Base-by-base conservation (phyloP, 2,329 filamentous ascomycete genomes). In the Colletotrichum sp. region DNA sequence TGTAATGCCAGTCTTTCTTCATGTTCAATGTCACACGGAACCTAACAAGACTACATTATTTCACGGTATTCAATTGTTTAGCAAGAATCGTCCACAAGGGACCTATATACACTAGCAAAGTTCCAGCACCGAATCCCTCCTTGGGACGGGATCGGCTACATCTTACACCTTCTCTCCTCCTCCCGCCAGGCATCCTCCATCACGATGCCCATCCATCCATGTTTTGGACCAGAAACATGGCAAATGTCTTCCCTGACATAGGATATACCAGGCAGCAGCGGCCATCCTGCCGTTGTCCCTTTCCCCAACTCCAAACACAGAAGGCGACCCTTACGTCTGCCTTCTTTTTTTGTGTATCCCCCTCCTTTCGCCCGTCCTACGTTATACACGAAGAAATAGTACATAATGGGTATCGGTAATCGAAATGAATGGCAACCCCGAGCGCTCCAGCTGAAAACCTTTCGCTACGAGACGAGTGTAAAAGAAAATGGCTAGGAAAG, bases 371-470 rank as follows among this genome's bases (percentile, higher is more conserved):
- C 43, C 43, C n/a, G n/a, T n/a, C 43, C n/a, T 52, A 60, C 21
- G 61, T 52, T 52, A 38, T 55, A 76, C 64, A 76, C 32, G 57
- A 75, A 57, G 28, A 76, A 71, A 76, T 48, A 76, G 9, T 71
- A 76, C 74, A 67, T 64, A 61, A 70, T 67, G 72, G 74, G 68
- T 71, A 71, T 71, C 67, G 73, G 73, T 75, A 52, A 67, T 74
- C 60, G 52, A 28, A 75, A 75, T 71, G 63, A 74, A 60, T 67
- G 71, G 43, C 52, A 71, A 55, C 48, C 52, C 61, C 72, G 52
- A 66, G 55, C 74, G 71, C 70, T 66, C 71, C 36, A 34, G 58
- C 24, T 32, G 3, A 64, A 21, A 28, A 63, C 55, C 61, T 58
- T 70, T 65, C 74, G 71, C 71, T 60, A 34, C 26, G 67, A 48